A percentile compares a stretch with the other conserved stretches of the same genome.
Evolutionary conservation across 345 rosid species (phyloP).

Genomic region (Citrus hindsii): DNA sequence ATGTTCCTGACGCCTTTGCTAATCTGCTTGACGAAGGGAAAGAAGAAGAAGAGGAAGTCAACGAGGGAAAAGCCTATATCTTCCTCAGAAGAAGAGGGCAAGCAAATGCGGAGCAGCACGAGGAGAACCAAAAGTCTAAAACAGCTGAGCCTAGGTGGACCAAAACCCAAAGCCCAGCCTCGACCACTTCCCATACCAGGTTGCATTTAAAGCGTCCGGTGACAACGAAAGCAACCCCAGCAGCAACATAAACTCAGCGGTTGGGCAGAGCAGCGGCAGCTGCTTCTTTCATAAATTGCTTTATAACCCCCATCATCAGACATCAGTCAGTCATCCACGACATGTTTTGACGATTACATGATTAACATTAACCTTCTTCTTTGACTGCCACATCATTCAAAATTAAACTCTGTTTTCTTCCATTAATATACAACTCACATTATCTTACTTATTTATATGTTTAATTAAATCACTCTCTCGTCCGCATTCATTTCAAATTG

Average conservation of each 20-base stretch:
- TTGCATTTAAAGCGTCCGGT: neutral
- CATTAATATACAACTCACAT: no score
- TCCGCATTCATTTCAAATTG: conserved; percentile 1
- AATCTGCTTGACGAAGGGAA: no score
- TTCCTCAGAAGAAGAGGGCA: no score
- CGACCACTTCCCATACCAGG: neutral
- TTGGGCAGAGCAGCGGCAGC: neutral
- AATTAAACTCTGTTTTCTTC: neutral
- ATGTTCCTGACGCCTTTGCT: neutral
- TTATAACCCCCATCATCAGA: neutral
- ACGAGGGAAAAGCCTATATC: no score
- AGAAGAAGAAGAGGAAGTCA: no score
- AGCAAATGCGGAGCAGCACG: no score
- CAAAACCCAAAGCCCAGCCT: neutral
- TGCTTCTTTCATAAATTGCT: neutral
- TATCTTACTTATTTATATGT: no score
- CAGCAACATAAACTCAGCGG: neutral
- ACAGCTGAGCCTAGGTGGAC: neutral
- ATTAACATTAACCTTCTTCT: neutral
- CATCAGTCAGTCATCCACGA: no score
- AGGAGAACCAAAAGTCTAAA: neutral
- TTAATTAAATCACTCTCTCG: neutral
- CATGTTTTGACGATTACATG: neutral
- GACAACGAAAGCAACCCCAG: neutral
- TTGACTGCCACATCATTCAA: neutral